Evolutionary conservation across 1,284 basidiomycete species (phyloP).

Genomic region (Cryptococcus sp.): DNA sequence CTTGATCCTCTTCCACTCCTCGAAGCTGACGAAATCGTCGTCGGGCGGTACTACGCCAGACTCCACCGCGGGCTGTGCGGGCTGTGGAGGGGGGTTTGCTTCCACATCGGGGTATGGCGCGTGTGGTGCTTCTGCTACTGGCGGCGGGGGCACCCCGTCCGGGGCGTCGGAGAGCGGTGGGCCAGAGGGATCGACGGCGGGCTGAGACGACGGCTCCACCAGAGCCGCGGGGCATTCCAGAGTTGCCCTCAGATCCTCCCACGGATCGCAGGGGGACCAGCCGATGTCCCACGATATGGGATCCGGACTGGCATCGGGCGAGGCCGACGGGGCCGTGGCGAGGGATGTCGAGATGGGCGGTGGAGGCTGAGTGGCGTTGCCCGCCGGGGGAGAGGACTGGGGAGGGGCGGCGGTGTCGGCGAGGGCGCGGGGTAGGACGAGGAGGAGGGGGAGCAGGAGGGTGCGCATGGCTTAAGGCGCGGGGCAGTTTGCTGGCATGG

Average conservation of each 20-base stretch:
- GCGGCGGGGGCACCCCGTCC: too few relatives aligned
- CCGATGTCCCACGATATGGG: conserved; percentile 23
- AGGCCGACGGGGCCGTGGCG: neutral
- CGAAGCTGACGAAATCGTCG: conserved; percentile 66
- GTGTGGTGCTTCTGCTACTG: too few relatives aligned
- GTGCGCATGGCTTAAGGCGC: neutral
- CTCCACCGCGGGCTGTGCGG: neutral
- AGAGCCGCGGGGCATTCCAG: conserved; percentile 17
- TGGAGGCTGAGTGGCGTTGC: neutral
- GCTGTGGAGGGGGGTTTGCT: neutral
- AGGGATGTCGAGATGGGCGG: conserved; percentile 1
- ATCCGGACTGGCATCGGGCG: neutral
- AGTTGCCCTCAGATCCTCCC: conserved; percentile 9
- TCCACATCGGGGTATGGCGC: neutral
- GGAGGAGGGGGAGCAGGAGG: neutral
- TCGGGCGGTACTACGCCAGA: neutral
- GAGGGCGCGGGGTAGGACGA: conserved; percentile 7
- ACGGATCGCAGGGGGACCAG: conserved; percentile 16
- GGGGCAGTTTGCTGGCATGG: neutral
- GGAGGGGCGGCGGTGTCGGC: neutral
- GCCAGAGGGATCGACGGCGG: too few relatives aligned
- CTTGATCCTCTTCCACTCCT: conserved; percentile 82
- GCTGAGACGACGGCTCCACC: neutral
- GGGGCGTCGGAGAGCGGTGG: too few relatives aligned
- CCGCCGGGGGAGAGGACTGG: neutral